Conservation (phyloP, 208 protist species). For the Histomonas meleagridis region DNA sequence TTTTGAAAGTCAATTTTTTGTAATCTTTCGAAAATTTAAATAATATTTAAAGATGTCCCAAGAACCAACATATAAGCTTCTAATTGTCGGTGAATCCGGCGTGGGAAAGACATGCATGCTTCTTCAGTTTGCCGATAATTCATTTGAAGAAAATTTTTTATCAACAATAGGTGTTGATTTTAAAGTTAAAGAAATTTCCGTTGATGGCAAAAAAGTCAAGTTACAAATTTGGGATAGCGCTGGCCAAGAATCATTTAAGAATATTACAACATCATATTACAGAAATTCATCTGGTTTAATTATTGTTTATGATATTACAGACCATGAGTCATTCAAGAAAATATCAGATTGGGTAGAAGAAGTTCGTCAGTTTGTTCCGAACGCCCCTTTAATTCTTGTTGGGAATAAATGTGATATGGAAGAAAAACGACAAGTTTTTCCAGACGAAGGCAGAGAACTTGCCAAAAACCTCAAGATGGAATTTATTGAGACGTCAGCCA, state of each 20-base stretch:
- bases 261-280: conserved; percentile 75
- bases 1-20: no score
- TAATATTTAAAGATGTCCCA: no score
- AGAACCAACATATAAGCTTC: conserved; percentile 46
- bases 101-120: conserved; percentile 97
- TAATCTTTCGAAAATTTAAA: no score
- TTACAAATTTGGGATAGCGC: conserved; percentile 50
- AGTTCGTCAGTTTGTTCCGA: not conserved
- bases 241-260: conserved; percentile 73
- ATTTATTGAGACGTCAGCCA: conserved; percentile 36
- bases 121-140: conserved; percentile 95
- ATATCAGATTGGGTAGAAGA: conserved; percentile 26
- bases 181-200: conserved; percentile 53
- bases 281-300: conserved; percentile 88
- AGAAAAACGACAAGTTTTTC: conserved; percentile 57
- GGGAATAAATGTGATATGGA: conserved; percentile 93
- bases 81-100: conserved; percentile 79
- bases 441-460: conserved; percentile 4
- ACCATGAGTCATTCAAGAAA: conserved; percentile 47
- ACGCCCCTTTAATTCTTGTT: conserved; percentile 67
- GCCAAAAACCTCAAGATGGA: not conserved
- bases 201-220: conserved; percentile 46
- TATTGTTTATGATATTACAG: conserved; percentile 68
- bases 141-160: conserved; percentile 97
- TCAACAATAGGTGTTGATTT: conserved; percentile 90